phyloP scores from a whole-genome alignment of 2,329 filamentous ascomycete genomes.

The Sclerotinia glacialis region DNA sequence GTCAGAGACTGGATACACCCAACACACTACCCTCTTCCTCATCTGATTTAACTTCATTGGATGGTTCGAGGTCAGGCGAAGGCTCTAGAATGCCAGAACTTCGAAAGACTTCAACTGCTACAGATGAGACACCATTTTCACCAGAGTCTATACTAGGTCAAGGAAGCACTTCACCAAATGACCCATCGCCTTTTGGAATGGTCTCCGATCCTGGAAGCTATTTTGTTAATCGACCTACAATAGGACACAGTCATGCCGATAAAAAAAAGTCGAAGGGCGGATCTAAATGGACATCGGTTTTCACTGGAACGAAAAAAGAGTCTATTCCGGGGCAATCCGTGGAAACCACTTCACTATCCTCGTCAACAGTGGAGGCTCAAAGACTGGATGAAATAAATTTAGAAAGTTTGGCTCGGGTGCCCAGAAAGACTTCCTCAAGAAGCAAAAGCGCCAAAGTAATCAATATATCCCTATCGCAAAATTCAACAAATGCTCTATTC shows the following conservation, averaged over 20 bases:
- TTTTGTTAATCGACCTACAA: slow-evolving; percentile 25
- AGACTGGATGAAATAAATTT: slow-evolving; percentile 44
- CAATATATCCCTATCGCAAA: slow-evolving; percentile 42
- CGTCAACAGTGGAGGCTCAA: slow-evolving; percentile 39
- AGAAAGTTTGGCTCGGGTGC: slow-evolving; percentile 35
- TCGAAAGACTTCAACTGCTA: slow-evolving; percentile 13
- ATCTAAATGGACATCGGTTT: slow-evolving; percentile 39
- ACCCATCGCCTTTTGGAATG: neutral
- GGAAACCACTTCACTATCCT: slow-evolving; percentile 43
- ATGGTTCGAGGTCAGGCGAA: slow-evolving; percentile 26
- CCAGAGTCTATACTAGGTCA: slow-evolving; percentile 19
- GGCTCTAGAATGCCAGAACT: slow-evolving; percentile 9
- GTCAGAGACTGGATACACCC: slow-evolving; percentile 25
- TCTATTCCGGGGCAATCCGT: slow-evolving; percentile 32
- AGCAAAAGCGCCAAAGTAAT: slow-evolving; percentile 40
- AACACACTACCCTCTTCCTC: slow-evolving; percentile 26
- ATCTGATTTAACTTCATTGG: slow-evolving; percentile 25
- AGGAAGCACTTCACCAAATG: slow-evolving; percentile 22
- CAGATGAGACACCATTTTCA: slow-evolving; percentile 25
- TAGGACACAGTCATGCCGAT: slow-evolving; percentile 9
- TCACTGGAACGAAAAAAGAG: slow-evolving; percentile 34
- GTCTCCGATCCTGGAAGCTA: slow-evolving; percentile 23
- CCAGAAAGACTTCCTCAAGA: slow-evolving; percentile 34
- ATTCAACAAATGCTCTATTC: slow-evolving; percentile 42
- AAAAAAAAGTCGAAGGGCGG: slow-evolving; percentile 29